phyloP scores from a whole-genome alignment of 768 basidiomycete genomes.

The Hygrophoropsis aurantiaca region DNA sequence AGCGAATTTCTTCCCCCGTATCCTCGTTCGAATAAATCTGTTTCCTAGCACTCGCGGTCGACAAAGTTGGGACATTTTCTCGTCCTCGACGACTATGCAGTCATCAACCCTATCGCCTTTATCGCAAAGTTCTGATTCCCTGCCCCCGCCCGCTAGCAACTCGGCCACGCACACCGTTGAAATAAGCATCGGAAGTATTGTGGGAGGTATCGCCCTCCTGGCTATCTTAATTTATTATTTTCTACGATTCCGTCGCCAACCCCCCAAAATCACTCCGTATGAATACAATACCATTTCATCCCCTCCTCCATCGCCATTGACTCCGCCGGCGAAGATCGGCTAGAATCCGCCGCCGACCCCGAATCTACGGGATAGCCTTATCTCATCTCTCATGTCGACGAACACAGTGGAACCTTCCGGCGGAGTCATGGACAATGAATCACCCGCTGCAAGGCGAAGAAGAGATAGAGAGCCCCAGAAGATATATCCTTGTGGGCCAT shows the following conservation, averaged over 20 bases:
- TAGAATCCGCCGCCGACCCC: too few species aligned
- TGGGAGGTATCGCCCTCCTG: neutral
- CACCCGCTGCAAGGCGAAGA: neutral
- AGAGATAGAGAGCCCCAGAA: slow-evolving; percentile 1
- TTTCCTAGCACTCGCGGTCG: too few species aligned
- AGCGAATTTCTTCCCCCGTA: slow-evolving; percentile 5
- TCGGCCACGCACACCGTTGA: neutral
- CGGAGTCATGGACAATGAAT: neutral
- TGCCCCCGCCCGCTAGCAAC: too few species aligned
- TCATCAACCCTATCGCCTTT: too few species aligned
- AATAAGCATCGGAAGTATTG: neutral
- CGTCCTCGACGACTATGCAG: too few species aligned
- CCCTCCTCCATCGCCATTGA: neutral
- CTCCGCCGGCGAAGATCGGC: neutral
- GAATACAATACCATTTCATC: neutral
- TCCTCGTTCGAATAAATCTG: neutral
- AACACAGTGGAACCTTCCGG: too few species aligned
- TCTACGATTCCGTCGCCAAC: neutral
- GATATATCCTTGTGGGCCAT: too few species aligned
- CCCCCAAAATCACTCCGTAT: neutral
- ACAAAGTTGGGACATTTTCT: too few species aligned
- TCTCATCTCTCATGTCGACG: too few species aligned
- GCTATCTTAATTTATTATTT: neutral
- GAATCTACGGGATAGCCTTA: too few species aligned
- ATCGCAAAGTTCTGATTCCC: too few species aligned